Evolutionary conservation across 73 alveolate species (phyloP), one percentile per base, ranked within the genome.

Genomic region (Tetrahymena malaccensis): DNA sequence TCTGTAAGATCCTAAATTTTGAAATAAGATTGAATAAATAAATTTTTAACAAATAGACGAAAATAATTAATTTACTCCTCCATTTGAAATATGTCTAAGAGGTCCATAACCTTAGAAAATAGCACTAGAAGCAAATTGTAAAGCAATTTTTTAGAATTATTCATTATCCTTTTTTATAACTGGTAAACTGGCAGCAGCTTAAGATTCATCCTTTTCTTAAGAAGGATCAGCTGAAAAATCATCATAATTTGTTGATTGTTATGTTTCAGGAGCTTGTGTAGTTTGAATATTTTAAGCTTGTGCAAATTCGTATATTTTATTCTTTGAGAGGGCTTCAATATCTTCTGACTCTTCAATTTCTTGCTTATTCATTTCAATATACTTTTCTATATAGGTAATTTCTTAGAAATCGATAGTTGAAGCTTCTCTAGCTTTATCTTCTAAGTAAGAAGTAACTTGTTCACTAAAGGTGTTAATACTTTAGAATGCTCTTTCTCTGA

Each of bases 41-140:
- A n/a, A n/a, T n/a, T 22, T 8, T 27, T 7, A 70, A 70, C 11
- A 0, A 70, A 5, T 50, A n/a, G 31, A 3, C 19, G 1, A 27
- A 27, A 5, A n/a, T 22, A 70, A 70, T 12, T 22, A 70, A 70
- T 12, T 70, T 70, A 70, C 89, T 27, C 40, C 89, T 70, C 89
- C 89, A 70, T n/a, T 27, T 0, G 94, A 43, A 70, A 85, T 43
- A 31, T 57, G 56, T 89, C 97, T 95, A 11, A 95, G 56, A 50
- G 85, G 84, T 31, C 97, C 97, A 89, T 95, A 95, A 33, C 94
- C 85, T 22, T 83, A 85, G 94, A 95, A 95, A 43, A 89, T 93
- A 35, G 93, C 34, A 35, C 95, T 85, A 4, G 89, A 70, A 25
- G 89, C 89, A n/a, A 70, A 70, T 11, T 95, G 93, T 58, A 89